Percentiles rank a stretch among this genome's conserved stretches.
These are phyloP conservation scores for Hondaea fermentalgiana DNA, from an alignment of 108 stramenopile species.

Conservation along the genomic window DNA sequence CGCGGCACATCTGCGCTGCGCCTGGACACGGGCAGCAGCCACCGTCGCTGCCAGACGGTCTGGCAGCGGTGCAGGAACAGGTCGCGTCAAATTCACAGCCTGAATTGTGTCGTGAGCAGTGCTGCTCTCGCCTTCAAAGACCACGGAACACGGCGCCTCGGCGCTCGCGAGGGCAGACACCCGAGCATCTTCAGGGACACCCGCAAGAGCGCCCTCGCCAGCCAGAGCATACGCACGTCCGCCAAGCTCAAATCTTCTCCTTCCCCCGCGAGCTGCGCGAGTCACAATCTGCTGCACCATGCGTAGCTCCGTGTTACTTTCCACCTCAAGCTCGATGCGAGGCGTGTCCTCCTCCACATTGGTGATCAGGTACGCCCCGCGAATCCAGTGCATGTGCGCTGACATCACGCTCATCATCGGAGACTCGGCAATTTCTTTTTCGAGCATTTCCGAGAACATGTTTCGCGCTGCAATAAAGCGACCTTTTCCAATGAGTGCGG, in stretches of 20 bases:
- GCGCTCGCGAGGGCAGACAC: background rate
- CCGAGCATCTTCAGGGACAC: background rate
- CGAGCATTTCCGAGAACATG: constrained; percentile 11
- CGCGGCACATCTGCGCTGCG: background rate
- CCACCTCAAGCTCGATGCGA: background rate
- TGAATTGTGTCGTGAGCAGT: constrained; percentile 20
- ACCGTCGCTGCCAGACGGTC: background rate
- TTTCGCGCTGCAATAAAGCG: background rate
- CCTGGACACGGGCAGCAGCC: background rate
- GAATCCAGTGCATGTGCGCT: constrained; percentile 10
- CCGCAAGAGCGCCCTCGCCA: background rate
- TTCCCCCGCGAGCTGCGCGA: background rate
- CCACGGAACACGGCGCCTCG: background rate
- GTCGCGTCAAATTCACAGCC: constrained; percentile 25
- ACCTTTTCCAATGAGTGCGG: background rate
- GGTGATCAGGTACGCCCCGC: constrained; percentile 27
- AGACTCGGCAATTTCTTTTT: background rate
- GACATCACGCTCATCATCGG: background rate
- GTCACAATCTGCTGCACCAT: background rate
- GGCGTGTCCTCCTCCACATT: constrained; percentile 11
- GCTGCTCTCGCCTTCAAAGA: background rate
- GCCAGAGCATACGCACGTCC: background rate
- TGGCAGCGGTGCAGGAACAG: background rate
- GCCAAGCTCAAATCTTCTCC: background rate
- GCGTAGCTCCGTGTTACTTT: background rate